phyloP scores from a whole-genome alignment of 805 yeast species.

The Priceomyces melissophilus region DNA sequence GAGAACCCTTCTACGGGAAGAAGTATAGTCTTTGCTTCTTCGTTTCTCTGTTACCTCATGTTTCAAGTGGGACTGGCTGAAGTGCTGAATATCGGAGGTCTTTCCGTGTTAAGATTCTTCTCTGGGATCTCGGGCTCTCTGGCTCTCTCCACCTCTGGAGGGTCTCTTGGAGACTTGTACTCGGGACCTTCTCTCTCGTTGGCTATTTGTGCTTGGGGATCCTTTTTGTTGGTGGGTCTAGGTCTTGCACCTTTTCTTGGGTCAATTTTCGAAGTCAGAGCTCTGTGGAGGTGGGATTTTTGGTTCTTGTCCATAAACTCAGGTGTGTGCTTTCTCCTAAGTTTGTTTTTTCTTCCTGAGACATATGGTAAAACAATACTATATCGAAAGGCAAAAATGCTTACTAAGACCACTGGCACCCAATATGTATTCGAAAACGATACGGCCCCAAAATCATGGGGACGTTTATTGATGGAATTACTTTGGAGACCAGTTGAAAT shows the following conservation, averaged over 20 bases:
- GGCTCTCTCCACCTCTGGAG: constrained; percentile 52
- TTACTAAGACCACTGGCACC: constrained; percentile 49
- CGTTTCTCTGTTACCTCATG: constrained; percentile 42
- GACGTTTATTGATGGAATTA: constrained; percentile 17
- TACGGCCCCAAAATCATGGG: not conserved
- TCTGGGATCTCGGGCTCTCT: constrained; percentile 53
- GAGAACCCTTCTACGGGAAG: constrained; percentile 51
- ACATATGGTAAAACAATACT: constrained; percentile 44
- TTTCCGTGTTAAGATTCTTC: constrained; percentile 46
- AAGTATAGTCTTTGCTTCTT: constrained; percentile 39
- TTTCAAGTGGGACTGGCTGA: constrained; percentile 53
- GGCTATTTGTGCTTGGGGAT: constrained; percentile 48
- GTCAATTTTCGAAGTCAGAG: constrained; percentile 25
- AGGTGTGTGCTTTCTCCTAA: constrained; percentile 13
- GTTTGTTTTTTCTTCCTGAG: constrained; percentile 46
- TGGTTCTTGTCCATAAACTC: constrained; percentile 46
- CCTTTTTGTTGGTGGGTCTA: constrained; percentile 41
- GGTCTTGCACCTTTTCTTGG: constrained; percentile 52
- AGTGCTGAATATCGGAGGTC: constrained; percentile 43
- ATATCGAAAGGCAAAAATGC: constrained; percentile 44
- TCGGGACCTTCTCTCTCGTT: constrained; percentile 35
- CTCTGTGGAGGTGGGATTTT: constrained; percentile 51
- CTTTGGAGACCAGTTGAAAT: constrained; percentile 51
- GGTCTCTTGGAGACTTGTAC: constrained; percentile 46
- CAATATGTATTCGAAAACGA: constrained; percentile 34